Evolutionary conservation across 202 grass and related monocot genomes (phyloP), one percentile per base, ranked within the genome.

Genomic region (Bolboschoenoplectus hybrid): DNA sequence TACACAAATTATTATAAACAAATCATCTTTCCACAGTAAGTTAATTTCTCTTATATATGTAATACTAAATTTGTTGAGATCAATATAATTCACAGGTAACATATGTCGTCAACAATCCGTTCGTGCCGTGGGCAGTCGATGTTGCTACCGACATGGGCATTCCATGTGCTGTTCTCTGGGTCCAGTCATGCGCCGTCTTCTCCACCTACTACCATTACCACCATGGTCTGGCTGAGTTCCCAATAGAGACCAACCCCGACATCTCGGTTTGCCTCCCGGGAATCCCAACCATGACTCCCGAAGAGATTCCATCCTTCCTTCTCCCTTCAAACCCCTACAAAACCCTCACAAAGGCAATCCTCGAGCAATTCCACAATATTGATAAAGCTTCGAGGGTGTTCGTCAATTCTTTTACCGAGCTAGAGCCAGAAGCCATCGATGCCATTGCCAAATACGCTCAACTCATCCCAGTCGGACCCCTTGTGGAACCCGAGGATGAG

Each of bases 161-260:
- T 70, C 92, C 90, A 0, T 13, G 89, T 34, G 93, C 87, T 0
- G 85, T 98, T 49, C 88, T 99, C 5, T 96, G 93, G 97, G 89
- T 99, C 35, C 97, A 99, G 80, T 99, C 97, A 2, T 89, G 82
- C 85, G 81, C 80, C 7, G 97, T 97, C 52, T 96, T 99, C 86
- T 89, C 90, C 17, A 71, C 91, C 5, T 99, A 99, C 81, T 92
- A 96, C 88, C 88, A 94, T 82, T 87, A 87, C 85, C 74, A 92
- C 12, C 97, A 96, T 63, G 70, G 89, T 3, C 83, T 96, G 0
- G 81, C 85, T 0, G 90, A 89, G 63, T 96, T 99, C 75, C 97
- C 93, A 0, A 16, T 40, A 9, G 93, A 95, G 81, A 80, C 82
- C 58, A 85, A 99, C 50, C 36, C 17, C 0, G 70, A 79, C 3